These are phyloP conservation scores for Calonectria pseudoreteaudii DNA, from an alignment of 2,329 filamentous ascomycete genomes.

Conservation along the genomic window DNA sequence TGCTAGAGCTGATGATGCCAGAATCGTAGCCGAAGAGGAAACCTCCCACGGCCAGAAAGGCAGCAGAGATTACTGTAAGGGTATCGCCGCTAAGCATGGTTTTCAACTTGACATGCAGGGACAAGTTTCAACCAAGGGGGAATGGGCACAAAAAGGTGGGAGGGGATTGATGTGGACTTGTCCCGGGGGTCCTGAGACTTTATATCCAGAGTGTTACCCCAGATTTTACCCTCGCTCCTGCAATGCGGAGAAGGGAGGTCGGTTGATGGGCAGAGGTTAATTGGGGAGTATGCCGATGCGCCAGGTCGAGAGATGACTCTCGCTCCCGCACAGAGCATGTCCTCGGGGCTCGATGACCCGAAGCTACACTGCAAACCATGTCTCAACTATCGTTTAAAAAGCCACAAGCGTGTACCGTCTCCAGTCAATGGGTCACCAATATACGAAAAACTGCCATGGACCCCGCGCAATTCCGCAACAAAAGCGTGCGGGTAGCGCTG, in stretches of 20 bases:
- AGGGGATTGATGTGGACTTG: neutral
- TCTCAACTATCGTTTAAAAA: neutral
- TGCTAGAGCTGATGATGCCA: conserved; percentile 55
- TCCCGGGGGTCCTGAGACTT: conserved; percentile 2
- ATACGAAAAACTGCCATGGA: neutral
- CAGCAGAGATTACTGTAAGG: conserved; percentile 37
- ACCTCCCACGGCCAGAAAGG: conserved; percentile 43
- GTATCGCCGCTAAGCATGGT: conserved; percentile 25
- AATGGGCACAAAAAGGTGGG: neutral
- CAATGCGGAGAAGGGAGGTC: conserved; percentile 7
- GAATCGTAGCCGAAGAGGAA: conserved; percentile 60
- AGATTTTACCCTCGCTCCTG: neutral
- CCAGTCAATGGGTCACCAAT: neutral
- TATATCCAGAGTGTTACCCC: conserved; percentile 18
- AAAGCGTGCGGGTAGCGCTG: neutral
- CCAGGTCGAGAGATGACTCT: neutral
- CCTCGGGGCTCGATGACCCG: conserved; percentile 11
- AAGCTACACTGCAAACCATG: neutral
- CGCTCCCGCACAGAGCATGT: neutral
- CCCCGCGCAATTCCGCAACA: neutral
- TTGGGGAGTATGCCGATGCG: neutral
- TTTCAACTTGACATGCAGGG: neutral
- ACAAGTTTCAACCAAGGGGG: neutral
- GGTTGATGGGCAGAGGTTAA: neutral
- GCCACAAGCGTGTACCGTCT: neutral